Percentiles rank a stretch among this genome's conserved stretches.
These are phyloP conservation scores for Tanacetum coccineum DNA, from an alignment of 129 eudicot genomes.

Conservation along the genomic window DNA sequence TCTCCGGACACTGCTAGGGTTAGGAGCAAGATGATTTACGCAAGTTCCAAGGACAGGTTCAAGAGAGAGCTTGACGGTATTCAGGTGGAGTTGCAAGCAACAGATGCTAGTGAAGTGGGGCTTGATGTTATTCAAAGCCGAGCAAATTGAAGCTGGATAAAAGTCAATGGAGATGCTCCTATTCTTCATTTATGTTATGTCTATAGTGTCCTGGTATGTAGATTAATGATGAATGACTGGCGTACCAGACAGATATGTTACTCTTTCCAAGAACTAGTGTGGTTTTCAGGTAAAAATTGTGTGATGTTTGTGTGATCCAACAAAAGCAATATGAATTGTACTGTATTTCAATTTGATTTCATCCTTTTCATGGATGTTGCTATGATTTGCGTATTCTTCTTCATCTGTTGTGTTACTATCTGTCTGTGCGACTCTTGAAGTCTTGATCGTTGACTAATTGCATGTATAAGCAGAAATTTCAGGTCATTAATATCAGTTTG, in stretches of 20 bases:
- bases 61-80: slow-evolving; percentile 87
- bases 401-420: not conserved
- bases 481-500: too few species aligned
- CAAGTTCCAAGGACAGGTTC: slow-evolving; percentile 50
- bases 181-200: slow-evolving; percentile 38
- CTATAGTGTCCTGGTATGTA: slow-evolving; percentile 34
- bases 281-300: slow-evolving; percentile 27
- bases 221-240: slow-evolving; percentile 27
- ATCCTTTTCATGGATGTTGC: slow-evolving; percentile 16
- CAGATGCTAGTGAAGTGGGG: slow-evolving; percentile 73
- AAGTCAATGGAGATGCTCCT: slow-evolving; percentile 19
- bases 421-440: not conserved
- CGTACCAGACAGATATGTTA: slow-evolving; percentile 23
- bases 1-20: slow-evolving; percentile 38
- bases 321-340: slow-evolving; percentile 31
- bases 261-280: slow-evolving; percentile 32
- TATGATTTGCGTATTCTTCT: slow-evolving; percentile 11
- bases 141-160: slow-evolving; percentile 35
- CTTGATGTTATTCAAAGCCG: slow-evolving; percentile 79
- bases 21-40: slow-evolving; percentile 47
- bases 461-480: too few species aligned
- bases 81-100: slow-evolving; percentile 79
- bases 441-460: too few species aligned
- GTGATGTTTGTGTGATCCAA: slow-evolving; percentile 34
- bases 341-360: slow-evolving; percentile 23